These are phyloP conservation scores for Azolla pinnata DNA, from an alignment of 75 land plant species.

Conservation along the genomic window DNA sequence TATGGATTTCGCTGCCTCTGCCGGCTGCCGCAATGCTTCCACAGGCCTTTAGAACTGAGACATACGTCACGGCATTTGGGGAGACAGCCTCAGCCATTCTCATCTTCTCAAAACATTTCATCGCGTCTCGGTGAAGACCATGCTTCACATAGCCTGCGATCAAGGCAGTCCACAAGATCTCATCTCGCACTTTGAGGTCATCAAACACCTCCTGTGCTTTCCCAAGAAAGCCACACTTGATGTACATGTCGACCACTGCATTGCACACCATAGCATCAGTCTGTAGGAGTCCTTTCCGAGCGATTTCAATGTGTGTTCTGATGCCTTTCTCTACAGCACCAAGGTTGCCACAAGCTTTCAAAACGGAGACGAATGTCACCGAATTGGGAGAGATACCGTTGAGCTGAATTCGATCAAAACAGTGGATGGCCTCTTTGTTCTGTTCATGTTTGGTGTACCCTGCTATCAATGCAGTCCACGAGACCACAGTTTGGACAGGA, in stretches of 20 bases:
- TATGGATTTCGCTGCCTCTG: slow-evolving; percentile 10
- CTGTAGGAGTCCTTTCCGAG: slow-evolving; percentile 9
- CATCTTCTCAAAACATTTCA: slow-evolving; percentile 8
- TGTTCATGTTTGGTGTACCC: background rate
- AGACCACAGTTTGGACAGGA: slow-evolving; percentile 4
- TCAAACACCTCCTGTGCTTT: slow-evolving; percentile 11
- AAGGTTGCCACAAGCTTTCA: slow-evolving; percentile 20
- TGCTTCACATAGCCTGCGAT: slow-evolving; percentile 25
- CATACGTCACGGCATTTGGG: slow-evolving; percentile 8
- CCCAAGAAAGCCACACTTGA: background rate
- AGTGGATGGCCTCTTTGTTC: background rate
- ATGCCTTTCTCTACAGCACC: slow-evolving; percentile 4
- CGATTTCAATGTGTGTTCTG: slow-evolving; percentile 8
- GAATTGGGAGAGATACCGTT: slow-evolving; percentile 31
- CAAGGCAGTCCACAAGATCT: slow-evolving; percentile 31
- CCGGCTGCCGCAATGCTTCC: slow-evolving; percentile 4
- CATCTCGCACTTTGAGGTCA: slow-evolving; percentile 18
- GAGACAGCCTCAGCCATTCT: background rate
- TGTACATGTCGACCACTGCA: slow-evolving; percentile 20
- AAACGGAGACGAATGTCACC: slow-evolving; percentile 36
- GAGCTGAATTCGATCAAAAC: background rate
- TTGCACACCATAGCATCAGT: slow-evolving; percentile 9
- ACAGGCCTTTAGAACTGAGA: slow-evolving; percentile 8
- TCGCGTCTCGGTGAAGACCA: slow-evolving; percentile 2
- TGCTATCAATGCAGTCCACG: background rate